Evolutionary conservation across 805 yeast genomes (phyloP).

Genomic region (Metschnikowia cerradonensis): DNA sequence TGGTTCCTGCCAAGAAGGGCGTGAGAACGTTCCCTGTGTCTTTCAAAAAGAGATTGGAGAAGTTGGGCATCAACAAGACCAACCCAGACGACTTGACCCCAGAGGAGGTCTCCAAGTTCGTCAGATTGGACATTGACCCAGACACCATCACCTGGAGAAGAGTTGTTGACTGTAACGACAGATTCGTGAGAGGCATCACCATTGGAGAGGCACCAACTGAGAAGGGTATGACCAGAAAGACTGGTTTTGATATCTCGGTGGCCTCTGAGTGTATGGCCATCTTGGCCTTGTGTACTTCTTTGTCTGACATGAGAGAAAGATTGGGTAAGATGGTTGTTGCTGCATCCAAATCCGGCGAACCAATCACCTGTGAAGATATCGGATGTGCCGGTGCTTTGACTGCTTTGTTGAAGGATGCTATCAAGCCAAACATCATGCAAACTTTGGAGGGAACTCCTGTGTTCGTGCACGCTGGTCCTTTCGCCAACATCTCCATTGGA

Average conservation of each 20-base stretch:
- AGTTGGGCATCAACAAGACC: conserved; percentile 65
- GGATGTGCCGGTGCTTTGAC: conserved; percentile 86
- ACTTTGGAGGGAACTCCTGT: conserved; percentile 87
- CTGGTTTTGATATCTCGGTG: conserved; percentile 82
- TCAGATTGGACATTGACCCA: conserved; percentile 72
- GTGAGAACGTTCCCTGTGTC: conserved; percentile 61
- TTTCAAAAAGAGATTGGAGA: conserved; percentile 62
- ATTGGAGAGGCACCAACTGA: conserved; percentile 82
- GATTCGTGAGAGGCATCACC: conserved; percentile 74
- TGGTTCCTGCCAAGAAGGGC: conserved; percentile 74
- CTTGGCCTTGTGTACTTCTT: conserved; percentile 66
- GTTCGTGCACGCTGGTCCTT: conserved; percentile 84
- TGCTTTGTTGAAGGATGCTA: conserved; percentile 75
- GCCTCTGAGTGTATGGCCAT: conserved; percentile 88
- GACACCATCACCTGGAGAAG: conserved; percentile 77
- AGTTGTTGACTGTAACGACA: conserved; percentile 81
- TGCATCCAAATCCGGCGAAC: conserved; percentile 61
- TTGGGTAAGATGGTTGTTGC: conserved; percentile 76
- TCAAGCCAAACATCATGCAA: conserved; percentile 84
- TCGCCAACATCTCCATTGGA: conserved; percentile 84
- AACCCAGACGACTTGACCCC: conserved; percentile 69
- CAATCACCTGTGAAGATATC: conserved; percentile 77
- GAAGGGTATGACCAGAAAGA: conserved; percentile 63
- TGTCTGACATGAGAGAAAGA: conserved; percentile 69
- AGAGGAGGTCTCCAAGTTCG: conserved; percentile 63